Evolutionary conservation across 1,284 basidiomycete species (phyloP), one percentile per base, ranked within the genome.

Genomic region (Cryptococcus wingfieldii): DNA sequence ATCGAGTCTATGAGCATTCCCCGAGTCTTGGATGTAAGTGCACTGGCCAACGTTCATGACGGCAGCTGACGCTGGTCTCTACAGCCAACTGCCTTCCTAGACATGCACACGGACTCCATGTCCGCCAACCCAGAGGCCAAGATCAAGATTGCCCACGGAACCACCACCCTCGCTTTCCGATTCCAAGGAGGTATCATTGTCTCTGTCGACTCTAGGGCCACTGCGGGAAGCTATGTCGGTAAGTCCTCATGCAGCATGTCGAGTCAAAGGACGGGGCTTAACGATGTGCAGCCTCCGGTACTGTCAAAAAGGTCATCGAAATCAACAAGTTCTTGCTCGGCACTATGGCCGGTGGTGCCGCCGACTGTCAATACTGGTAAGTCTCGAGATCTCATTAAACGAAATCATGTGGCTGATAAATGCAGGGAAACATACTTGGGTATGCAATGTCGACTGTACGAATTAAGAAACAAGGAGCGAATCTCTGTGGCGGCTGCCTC

Each of bases 91-190:
- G 80, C 86, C 5, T 97, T 97, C 79, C 80, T 97, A 67, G 83
- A 87, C 66, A 78, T 90, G 56, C 90, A 96, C 79, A 95, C 93
- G 53, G 92, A 96, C 74, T 91, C 95, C 78, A 88, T 86, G 65
- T 89, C 89, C 55, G 66, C 75, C 49, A 90, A 95, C 80, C 90
- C 93, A 39, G 85, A 83, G 60, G 95, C 92, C 80, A 86, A 84
- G 76, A 98, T 99, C 80, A 98, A 98, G 82, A 93, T 99, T 63
- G 88, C 93, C 70, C 96, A 99, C 78, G 96, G 96, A 70, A 99
- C 96, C 16, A 99, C 96, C 4, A 98, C 96, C 4, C 83, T 99
- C 47, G 96, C 96, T 9, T 99, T 99, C 84, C 84, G 92, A 72
- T 99, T 89, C 81, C 80, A 90, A 71, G 96, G 95, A 42, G 96